Evolutionary conservation across 2,329 filamentous ascomycete genomes (phyloP).

Genomic region (Seiridium cupressi): DNA sequence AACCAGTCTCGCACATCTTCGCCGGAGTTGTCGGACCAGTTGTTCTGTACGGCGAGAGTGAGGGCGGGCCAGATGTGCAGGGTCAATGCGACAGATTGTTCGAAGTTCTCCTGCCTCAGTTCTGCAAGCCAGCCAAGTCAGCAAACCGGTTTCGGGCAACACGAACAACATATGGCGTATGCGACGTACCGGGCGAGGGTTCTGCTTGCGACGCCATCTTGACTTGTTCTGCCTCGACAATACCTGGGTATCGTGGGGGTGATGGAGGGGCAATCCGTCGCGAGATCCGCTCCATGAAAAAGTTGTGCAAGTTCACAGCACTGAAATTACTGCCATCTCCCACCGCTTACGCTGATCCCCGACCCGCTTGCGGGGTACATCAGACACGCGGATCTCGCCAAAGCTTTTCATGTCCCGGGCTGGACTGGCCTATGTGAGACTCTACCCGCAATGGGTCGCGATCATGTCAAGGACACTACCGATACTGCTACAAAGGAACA

Average conservation of each 20-base stretch:
- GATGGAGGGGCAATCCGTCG: neutral
- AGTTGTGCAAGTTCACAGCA: neutral
- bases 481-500: no score
- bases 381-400: no score
- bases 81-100: conserved; percentile 80
- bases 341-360: neutral
- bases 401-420: no score
- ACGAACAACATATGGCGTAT: neutral
- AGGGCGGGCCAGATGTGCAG: conserved; percentile 88
- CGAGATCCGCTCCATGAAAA: neutral
- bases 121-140: conserved; percentile 32
- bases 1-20: conserved; percentile 95
- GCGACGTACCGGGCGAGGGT: conserved; percentile 15
- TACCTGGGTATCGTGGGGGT: neutral
- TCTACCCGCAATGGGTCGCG: no score
- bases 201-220: conserved; percentile 19
- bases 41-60: conserved; percentile 79
- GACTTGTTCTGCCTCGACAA: neutral
- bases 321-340: neutral
- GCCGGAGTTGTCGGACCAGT: conserved; percentile 83
- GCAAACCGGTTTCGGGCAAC: neutral
- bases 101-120: conserved; percentile 66
- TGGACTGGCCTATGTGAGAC: no score
- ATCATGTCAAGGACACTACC: no score
- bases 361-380: no score